Evolutionary conservation across 257 asterid genomes (phyloP), one percentile per base, ranked within the genome.

Genomic region (Mitragyna speciosa): DNA sequence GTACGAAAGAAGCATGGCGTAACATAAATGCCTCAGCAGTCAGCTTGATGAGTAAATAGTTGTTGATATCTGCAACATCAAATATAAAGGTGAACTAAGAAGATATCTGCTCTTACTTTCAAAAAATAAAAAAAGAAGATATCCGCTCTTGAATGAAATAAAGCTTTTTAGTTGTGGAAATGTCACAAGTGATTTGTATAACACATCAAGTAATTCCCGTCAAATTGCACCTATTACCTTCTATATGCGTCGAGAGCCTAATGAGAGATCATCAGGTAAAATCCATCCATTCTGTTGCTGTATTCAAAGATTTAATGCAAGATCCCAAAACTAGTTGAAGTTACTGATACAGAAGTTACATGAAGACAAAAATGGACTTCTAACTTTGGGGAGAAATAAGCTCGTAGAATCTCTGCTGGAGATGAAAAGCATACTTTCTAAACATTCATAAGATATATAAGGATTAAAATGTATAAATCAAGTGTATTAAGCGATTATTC

Each of bases 401-500:
- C 10, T 17, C 63, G 48, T 36, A 22, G 41, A 73, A 31, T 54
- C 33, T 19, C 48, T 54, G 9, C 9, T 45, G 33, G 15, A 56
- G 69, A 56, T 5, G 17, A 36, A 56, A 33, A 31, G 17, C 33
- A 8, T 52, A 20, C 15, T 66, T 54, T 39, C 26, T 24, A 12
- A 41, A 54, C 17, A 49, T 39, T 12, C 4, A 41, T 24, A 2
- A 59, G 20, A n/a, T 39, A 75, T 39, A 6, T 12, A 74, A 56
- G 43, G 69, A 10, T 54, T 54, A 33, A 52, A 22, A 24, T 59
- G 15, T 24, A 59, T 24, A 28, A 26, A 43, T 69, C 20, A 31
- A 77, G 80, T 48, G 22, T 66, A 22, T 48, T 36, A 33, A 49
- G 31, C 36, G 8, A 31, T 67, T 78, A 54, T 68, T 78, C 58